Conservation (phyloP, 2,329 filamentous ascomycete species). For the Phaeophleospora eucalypticola region DNA sequence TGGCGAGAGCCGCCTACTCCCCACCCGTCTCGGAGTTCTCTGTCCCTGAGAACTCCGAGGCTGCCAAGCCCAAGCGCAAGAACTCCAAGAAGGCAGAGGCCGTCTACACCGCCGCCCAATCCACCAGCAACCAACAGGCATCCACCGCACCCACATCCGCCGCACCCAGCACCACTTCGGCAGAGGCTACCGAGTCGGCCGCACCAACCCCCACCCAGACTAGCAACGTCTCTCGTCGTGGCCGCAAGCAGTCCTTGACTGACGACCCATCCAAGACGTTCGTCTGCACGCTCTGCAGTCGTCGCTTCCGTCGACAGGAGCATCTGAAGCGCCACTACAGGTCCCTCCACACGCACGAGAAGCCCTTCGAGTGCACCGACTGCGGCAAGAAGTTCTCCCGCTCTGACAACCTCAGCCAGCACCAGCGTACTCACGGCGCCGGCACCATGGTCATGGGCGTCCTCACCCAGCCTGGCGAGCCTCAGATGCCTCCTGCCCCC, state of each 20-base stretch:
- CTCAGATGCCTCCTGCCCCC: slow-evolving; percentile 26
- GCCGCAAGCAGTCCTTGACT: slow-evolving; percentile 95
- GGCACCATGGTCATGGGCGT: slow-evolving; percentile 90
- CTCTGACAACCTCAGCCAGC: slow-evolving; percentile 94
- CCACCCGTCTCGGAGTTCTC: slow-evolving; percentile 53
- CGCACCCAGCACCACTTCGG: slow-evolving; percentile 27
- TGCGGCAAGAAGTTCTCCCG: slow-evolving; percentile 99
- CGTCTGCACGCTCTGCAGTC: slow-evolving; percentile 91
- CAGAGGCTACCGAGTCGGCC: slow-evolving; percentile 24
- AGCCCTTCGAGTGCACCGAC: slow-evolving; percentile 95
- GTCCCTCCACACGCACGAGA: slow-evolving; percentile 96
- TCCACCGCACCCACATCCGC: slow-evolving; percentile 44
- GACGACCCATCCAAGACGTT: slow-evolving; percentile 99
- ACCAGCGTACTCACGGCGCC: slow-evolving; percentile 86
- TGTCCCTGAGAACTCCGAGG: slow-evolving; percentile 30
- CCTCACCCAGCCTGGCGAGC: slow-evolving; percentile 41
- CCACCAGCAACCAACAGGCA: slow-evolving; percentile 34
- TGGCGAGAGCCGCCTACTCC: slow-evolving; percentile 59
- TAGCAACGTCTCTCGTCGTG: slow-evolving; percentile 74
- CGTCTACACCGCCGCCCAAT: slow-evolving; percentile 44
- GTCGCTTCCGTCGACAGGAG: slow-evolving; percentile 95
- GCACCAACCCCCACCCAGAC: slow-evolving; percentile 27
- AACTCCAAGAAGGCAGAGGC: slow-evolving; percentile 35
- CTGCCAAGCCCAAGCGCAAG: slow-evolving; percentile 30
- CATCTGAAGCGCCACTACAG: slow-evolving; percentile 98